Base-by-base conservation (phyloP, 108 stramenopile genomes). In the Chaetoceros muelleri region DNA sequence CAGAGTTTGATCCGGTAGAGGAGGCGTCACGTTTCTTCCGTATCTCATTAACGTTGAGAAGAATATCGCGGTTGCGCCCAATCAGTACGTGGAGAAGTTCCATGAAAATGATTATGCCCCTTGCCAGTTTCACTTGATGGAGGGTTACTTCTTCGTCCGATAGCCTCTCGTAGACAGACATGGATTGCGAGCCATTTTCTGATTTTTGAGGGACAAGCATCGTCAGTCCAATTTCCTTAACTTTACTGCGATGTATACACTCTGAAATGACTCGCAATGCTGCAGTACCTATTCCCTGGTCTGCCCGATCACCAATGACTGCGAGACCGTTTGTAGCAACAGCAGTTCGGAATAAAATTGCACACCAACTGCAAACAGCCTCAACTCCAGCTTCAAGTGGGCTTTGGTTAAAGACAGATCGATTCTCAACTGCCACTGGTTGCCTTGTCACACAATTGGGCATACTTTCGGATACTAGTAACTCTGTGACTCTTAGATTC, bases 371-470 rank as follows among this genome's bases (percentile, higher is more conserved):
- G 61, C 87, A 85, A 10, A 90, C 68, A 26, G 83, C 75, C 28
- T 87, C 87, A 7, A 83, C 61, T 13, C 83, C 81, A 44, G 87
- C 85, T 60, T 90, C 85, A 16, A 93, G 74, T 27, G 87, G 86
- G 61, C 87, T 87, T 61, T 81, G 81, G 1, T 74, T 78, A 68
- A 76, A 85, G 8, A 90, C 87, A 16, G 77, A 65, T 20, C 92
- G 79, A 54, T 87, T 77, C 28, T 83, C 72, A 3, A 93, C 81
- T 34, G 73, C 61, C 8, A 40, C 34, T 10, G 5, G 34, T 59
- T 89, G 92, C 8, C 92, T 60, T n/a, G 92, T 74, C 2, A 85
- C 80, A 53, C 87, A 89, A 20, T 87, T 73, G 29, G 92, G 92
- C 59, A 93, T 89, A 21, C 70, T 58, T 49, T 82, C 79, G 21